Conservation (phyloP, 306 rosid species). For the Notholithocarpus densiflorus region DNA sequence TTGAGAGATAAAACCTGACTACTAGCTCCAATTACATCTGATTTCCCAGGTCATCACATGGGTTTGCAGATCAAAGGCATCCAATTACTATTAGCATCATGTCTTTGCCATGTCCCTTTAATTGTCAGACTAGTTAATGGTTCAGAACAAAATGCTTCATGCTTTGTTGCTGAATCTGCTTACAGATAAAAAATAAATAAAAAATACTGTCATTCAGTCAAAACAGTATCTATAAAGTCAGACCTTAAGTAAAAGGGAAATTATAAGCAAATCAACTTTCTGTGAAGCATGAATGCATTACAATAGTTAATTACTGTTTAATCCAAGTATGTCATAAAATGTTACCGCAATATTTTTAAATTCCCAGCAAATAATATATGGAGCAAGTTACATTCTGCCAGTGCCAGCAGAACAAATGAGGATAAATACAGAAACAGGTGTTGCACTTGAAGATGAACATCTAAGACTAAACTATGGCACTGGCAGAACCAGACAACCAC, state of each 20-base stretch:
- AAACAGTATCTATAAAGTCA: not conserved
- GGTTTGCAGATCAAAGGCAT: constrained; percentile 23
- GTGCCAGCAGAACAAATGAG: not conserved
- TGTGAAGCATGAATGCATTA: not conserved
- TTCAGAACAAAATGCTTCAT: not conserved
- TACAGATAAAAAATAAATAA: constrained; percentile 13
- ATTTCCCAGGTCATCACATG: not conserved
- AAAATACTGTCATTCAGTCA: constrained; percentile 8
- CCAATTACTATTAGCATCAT: constrained; percentile 8
- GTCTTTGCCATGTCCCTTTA: constrained; percentile 16
- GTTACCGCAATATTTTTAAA: not conserved
- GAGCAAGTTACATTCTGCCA: not conserved
- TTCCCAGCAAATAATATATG: not conserved
- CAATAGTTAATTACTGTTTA: not conserved
- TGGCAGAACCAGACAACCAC: not conserved
- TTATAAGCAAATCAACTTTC: not conserved
- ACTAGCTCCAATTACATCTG: constrained; percentile 6
- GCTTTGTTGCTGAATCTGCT: constrained; percentile 30
- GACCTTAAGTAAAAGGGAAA: not conserved
- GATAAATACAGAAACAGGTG: not conserved
- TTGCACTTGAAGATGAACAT: not conserved
- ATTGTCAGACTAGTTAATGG: constrained; percentile 2
- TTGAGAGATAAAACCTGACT: constrained; percentile 7
- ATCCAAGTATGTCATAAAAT: not conserved
- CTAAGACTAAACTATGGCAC: not conserved